Conservation (phyloP, 805 yeast species). For the Sporopachydermia lactativora region DNA sequence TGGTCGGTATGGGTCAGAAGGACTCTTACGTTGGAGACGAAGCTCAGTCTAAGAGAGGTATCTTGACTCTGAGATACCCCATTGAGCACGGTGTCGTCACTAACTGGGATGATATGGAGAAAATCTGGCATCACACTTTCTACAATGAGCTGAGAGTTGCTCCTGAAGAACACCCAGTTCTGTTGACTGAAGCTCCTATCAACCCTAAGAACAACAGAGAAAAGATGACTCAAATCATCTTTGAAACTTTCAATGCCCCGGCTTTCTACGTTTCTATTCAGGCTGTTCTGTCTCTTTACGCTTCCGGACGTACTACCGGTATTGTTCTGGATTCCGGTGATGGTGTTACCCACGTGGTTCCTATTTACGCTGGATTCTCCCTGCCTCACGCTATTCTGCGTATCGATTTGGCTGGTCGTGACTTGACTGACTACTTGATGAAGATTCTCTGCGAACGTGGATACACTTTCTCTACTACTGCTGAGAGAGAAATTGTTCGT, state of each 20-base stretch:
- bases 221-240: slow-evolving; percentile 99
- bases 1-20: slow-evolving; percentile 99
- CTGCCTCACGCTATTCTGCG: slow-evolving; percentile 97
- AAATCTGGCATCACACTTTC: slow-evolving; percentile 99
- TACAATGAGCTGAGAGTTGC: slow-evolving; percentile 99
- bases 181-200: slow-evolving; percentile 99
- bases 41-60: slow-evolving; percentile 99
- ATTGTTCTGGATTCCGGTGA: slow-evolving; percentile 99
- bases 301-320: slow-evolving; percentile 99
- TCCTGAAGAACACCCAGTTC: slow-evolving; percentile 99
- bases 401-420: slow-evolving; percentile 99
- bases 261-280: slow-evolving; percentile 98
- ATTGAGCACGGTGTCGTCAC: slow-evolving; percentile 99
- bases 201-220: slow-evolving; percentile 99
- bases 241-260: slow-evolving; percentile 98
- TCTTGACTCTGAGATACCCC: slow-evolving; percentile 95
- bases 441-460: slow-evolving; percentile 98
- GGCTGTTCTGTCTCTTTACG: slow-evolving; percentile 95
- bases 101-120: slow-evolving; percentile 99
- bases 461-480: slow-evolving; percentile 96
- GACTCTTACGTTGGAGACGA: slow-evolving; percentile 99
- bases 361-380: slow-evolving; percentile 99
- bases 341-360: slow-evolving; percentile 99
- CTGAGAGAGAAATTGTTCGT: slow-evolving; percentile 93
- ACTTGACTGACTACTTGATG: slow-evolving; percentile 97